A percentile compares a stretch with the other conserved stretches of the same genome.
Evolutionary conservation across 306 rosid species (phyloP).

Genomic region (Cicer cuneatum): DNA sequence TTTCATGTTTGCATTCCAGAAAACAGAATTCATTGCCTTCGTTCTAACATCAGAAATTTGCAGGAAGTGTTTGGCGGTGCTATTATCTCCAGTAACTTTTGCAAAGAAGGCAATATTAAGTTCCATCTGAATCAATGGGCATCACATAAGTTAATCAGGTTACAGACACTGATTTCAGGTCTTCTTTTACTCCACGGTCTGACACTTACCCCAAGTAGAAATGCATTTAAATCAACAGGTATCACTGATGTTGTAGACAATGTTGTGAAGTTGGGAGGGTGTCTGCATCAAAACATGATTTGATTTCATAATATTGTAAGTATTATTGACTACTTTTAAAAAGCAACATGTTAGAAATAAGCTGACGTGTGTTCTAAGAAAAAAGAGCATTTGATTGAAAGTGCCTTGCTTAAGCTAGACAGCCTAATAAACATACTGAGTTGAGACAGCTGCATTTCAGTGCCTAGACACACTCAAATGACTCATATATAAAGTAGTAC

Average conservation of each 20-base stretch:
- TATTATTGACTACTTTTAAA: slow-evolving; percentile 8
- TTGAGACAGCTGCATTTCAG: neutral
- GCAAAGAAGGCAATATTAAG: slow-evolving; percentile 76
- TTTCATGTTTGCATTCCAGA: slow-evolving; percentile 72
- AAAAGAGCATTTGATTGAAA: slow-evolving; percentile 1
- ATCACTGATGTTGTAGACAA: slow-evolving; percentile 80
- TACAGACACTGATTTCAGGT: slow-evolving; percentile 23
- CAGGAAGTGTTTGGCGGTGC: slow-evolving; percentile 52
- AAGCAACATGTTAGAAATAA: slow-evolving; percentile 16
- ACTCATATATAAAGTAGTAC: slow-evolving; percentile 51
- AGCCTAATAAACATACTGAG: neutral
- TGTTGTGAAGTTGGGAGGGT: slow-evolving; percentile 69
- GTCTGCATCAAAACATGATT: slow-evolving; percentile 57
- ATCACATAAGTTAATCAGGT: slow-evolving; percentile 38
- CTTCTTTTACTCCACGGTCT: slow-evolving; percentile 32
- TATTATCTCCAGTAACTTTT: slow-evolving; percentile 64
- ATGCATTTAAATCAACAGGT: slow-evolving; percentile 86
- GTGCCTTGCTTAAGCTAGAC: slow-evolving; percentile 15
- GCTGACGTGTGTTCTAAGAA: slow-evolving; percentile 1
- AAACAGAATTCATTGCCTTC: slow-evolving; percentile 68
- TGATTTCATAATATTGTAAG: slow-evolving; percentile 18
- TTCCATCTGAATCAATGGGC: slow-evolving; percentile 72
- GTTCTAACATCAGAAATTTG: slow-evolving; percentile 64
- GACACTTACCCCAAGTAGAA: slow-evolving; percentile 69
- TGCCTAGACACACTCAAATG: slow-evolving; percentile 2